Evolutionary conservation across 192 early-diverging fungal species (phyloP).

Genomic region (Rhizoclosmatium globosum): DNA sequence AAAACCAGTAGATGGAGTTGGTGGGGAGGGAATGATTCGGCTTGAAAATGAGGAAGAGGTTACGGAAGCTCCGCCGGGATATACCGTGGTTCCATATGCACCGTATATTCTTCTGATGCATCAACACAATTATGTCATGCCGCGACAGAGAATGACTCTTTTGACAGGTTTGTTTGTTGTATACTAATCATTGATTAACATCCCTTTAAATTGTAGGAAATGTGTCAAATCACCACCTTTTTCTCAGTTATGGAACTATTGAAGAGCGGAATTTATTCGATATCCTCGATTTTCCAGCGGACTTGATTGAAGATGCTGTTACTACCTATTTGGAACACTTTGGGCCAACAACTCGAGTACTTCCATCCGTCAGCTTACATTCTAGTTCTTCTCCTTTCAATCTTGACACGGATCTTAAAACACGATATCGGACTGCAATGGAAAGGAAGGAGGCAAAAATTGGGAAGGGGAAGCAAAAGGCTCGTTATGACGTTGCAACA

Average conservation of each 20-base stretch:
- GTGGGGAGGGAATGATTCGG: not conserved
- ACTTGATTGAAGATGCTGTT: constrained; percentile 28
- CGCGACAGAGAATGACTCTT: not conserved
- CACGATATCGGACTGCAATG: constrained; percentile 13
- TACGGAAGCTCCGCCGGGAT: not conserved
- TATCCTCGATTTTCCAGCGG: constrained; percentile 21
- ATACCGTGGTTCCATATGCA: not conserved
- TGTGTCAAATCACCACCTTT: constrained; percentile 31
- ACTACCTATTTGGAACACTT: constrained; percentile 29
- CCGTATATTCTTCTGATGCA: not conserved
- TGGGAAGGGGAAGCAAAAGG: constrained; percentile 17
- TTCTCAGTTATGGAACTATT: constrained; percentile 14
- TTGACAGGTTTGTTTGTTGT: not conserved
- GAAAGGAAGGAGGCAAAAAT: not conserved
- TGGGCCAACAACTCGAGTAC: constrained; percentile 10
- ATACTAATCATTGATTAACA: not conserved
- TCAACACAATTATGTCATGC: not conserved
- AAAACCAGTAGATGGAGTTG: not conserved
- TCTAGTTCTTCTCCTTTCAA: constrained; percentile 4
- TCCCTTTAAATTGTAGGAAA: constrained; percentile 1
- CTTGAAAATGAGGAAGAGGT: not conserved
- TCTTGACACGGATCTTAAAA: not conserved
- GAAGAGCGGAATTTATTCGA: constrained; percentile 22
- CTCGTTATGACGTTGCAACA: constrained; percentile 19
- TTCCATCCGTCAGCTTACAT: not conserved